Conservation (phyloP, 148 eudicot genomes). For the Camellia sinensis region DNA sequence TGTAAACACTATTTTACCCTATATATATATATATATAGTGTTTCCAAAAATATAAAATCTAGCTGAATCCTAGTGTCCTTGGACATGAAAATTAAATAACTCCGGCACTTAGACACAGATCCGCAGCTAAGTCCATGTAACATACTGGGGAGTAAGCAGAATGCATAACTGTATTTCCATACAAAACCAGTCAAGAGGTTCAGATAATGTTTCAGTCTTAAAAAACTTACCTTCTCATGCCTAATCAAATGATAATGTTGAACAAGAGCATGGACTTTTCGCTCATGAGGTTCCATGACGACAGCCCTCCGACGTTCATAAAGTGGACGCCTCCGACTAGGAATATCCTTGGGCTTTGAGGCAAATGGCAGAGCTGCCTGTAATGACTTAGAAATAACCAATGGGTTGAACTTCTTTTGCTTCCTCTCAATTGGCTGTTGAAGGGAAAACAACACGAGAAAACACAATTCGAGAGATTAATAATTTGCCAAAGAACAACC, state of each 20-base stretch:
- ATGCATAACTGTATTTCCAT: background rate
- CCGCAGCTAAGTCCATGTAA: too few species aligned
- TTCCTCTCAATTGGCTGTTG: constrained; percentile 80
- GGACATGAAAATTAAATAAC: too few species aligned
- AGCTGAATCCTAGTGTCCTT: too few species aligned
- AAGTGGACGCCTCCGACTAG: constrained; percentile 34
- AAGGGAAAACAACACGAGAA: background rate
- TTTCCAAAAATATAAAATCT: too few species aligned
- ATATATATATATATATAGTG: too few species aligned
- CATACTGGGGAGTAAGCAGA: background rate
- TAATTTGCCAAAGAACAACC: background rate
- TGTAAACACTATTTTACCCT: too few species aligned
- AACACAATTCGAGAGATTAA: background rate
- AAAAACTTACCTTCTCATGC: constrained; percentile 59
- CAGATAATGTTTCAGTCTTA: background rate
- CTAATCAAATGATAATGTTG: constrained; percentile 61
- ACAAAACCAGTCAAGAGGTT: background rate
- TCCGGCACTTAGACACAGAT: too few species aligned
- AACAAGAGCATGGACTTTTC: constrained; percentile 39
- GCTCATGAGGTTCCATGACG: constrained; percentile 68
- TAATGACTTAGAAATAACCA: constrained; percentile 71
- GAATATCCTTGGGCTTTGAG: constrained; percentile 75
- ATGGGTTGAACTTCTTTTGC: constrained; percentile 66
- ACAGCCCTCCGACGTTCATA: constrained; percentile 58
- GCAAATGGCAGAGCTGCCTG: constrained; percentile 70